These are phyloP conservation scores for Hymenotorrendiella dingleyae DNA, from an alignment of 2,329 filamentous ascomycete genomes.

Conservation along the genomic window DNA sequence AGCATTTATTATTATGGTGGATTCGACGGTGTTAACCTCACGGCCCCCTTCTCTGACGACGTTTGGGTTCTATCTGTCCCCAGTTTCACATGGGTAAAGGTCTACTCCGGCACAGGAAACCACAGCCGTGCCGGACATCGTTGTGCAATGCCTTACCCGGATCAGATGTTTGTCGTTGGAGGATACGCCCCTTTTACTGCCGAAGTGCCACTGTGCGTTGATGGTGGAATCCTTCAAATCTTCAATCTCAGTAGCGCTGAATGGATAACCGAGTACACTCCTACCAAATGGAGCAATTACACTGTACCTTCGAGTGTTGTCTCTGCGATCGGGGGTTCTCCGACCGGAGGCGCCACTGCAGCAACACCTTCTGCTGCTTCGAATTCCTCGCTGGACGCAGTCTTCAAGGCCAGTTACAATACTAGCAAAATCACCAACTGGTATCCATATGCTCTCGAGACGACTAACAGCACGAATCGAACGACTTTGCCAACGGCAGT, in stretches of 20 bases:
- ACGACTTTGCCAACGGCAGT: constrained; percentile 10
- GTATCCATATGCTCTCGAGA: constrained; percentile 48
- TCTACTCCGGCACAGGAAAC: constrained; percentile 45
- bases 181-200: constrained; percentile 46
- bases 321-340: constrained; percentile 53
- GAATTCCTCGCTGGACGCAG: constrained; percentile 38
- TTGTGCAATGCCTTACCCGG: constrained; percentile 64
- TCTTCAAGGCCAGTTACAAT: constrained; percentile 53
- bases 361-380: constrained; percentile 55
- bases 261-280: constrained; percentile 68
- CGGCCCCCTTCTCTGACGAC: constrained; percentile 56
- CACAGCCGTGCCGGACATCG: constrained; percentile 60
- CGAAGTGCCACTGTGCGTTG: constrained; percentile 38
- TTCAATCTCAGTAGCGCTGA: constrained; percentile 66
- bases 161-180: constrained; percentile 65
- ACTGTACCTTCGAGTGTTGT: constrained; percentile 56
- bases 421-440: constrained; percentile 50
- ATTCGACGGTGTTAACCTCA: constrained; percentile 48
- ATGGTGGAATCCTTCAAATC: constrained; percentile 50
- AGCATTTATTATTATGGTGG: constrained; percentile 77
- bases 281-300: constrained; percentile 58
- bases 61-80: constrained; percentile 70
- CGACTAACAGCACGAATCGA: constrained; percentile 12
- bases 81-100: constrained; percentile 65
- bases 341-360: constrained; percentile 55